Evolutionary conservation across 495 filamentous ascomycete species (phyloP), one percentile per base, ranked within the genome.

Genomic region (Staphylotrichum longicolle): DNA sequence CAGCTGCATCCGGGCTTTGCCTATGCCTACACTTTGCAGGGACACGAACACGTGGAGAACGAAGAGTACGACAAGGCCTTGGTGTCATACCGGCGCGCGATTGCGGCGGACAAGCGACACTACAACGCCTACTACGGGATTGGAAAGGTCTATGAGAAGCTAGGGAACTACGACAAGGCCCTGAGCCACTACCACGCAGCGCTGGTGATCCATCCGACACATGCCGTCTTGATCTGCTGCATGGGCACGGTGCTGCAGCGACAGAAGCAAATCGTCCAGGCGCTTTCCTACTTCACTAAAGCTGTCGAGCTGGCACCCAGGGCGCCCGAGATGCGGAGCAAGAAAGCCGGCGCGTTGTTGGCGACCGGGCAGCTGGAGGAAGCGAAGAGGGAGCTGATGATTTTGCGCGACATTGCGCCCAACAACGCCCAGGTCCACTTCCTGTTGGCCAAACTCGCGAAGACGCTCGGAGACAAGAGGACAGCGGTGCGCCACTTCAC

Each of bases 71-170:
- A 97, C 77, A 96, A 96, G 64, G 94, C 94, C 1, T 80, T 95
- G 11, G 83, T 85, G 39, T 85, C 90, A 11, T 98, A 96, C 70
- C 85, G 94, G 42, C 80, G 83, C 34, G 91, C 90, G 3, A 88
- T 98, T 62, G 81, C 85, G 39, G 91, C 90, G 0, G 93, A 98
- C 65, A 86, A 81, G 54, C 84, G 95, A 12, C 91, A 96, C 74
- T 98, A 97, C 76, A 96, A 96, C 70, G 93, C 92, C 34, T 98
- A 93, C 85, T 98, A 98, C 70, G 94, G 94, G 34, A 84, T 98
- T 48, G 94, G 91, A 4, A 88, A 86, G 51, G 92, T 96, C 3
- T 96, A 91, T 68, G 94, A 98, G 71, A 96, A 93, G 70, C 86
- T 96, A 71, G 94, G 94, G 72, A 95, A 92, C 72, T 93, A 89